phyloP scores from a whole-genome alignment of 2,329 filamentous ascomycete species.

The Arthrinium phaeospermum region DNA sequence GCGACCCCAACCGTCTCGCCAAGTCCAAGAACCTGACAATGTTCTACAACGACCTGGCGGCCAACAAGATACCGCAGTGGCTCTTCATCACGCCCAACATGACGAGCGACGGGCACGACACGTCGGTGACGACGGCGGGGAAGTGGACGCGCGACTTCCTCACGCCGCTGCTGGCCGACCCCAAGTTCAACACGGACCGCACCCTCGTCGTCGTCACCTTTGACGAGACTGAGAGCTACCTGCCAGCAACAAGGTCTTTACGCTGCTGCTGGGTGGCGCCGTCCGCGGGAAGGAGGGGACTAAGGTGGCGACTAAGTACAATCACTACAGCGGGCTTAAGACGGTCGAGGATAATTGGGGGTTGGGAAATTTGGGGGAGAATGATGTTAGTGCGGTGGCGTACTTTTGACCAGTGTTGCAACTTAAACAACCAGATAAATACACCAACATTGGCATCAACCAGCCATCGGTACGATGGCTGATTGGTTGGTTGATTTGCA shows the following conservation, averaged over 20 bases:
- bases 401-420: too few species aligned
- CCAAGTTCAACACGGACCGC: conserved; percentile 44
- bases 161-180: conserved; percentile 33
- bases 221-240: conserved; percentile 36
- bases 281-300: conserved; percentile 33
- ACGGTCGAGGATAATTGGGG: conserved; percentile 38
- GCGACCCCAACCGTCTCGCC: conserved; percentile 35
- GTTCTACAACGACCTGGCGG: conserved; percentile 36
- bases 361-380: conserved; percentile 33
- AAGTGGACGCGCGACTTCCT: conserved; percentile 36
- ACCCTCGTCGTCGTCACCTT: conserved; percentile 37
- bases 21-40: conserved; percentile 40
- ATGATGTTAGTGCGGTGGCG: conserved; percentile 26
- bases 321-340: conserved; percentile 37
- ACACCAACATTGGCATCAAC: too few species aligned
- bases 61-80: conserved; percentile 37
- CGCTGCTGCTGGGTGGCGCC: conserved; percentile 34
- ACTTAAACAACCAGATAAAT: too few species aligned
- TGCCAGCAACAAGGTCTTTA: conserved; percentile 33
- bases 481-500: too few species aligned
- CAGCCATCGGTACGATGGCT: too few species aligned
- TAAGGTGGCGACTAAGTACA: conserved; percentile 31
- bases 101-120: conserved; percentile 42
- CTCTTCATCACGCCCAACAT: conserved; percentile 55
- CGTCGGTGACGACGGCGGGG: conserved; percentile 35